Base-by-base conservation (phyloP, 768 basidiomycete genomes). In the Auriscalpium microsporum region DNA sequence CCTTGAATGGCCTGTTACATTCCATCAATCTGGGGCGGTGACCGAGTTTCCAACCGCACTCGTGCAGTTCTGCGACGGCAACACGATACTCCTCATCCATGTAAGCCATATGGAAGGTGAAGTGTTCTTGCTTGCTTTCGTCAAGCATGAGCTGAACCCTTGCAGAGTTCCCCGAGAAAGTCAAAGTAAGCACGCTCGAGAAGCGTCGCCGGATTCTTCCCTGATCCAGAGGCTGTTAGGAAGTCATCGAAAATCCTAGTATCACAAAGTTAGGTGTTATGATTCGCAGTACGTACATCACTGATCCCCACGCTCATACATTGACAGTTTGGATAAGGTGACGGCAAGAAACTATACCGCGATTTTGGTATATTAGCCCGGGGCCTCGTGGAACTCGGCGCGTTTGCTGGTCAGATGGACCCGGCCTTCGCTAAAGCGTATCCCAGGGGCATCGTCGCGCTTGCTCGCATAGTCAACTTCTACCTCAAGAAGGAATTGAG, bases 191-290 rank as follows among this genome's bases (percentile, higher is more conserved):
- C 9, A 36, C 13, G 36, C 16, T 10, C 13, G 56, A 17, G 38
- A 10, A 8, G 17, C 17, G 14, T 14, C 10, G 42, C 28, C 4
- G 28, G 28, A 28, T 28, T 21, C n/a, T 14, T 35, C 23, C 10
- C 17, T 57, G 17, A 48, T 8, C 21, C 40, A 7, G 3, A 42
- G 23, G 46, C 37, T 34, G 1, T 36, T 51, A 78, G 77, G 71
- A 73, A 34, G 53, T 78, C 19, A 69, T 79, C 16, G 73, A 78
- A 58, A 64, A 67, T n/a, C 63, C 69, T 14, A 52, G 63, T 4
- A 63, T 74, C 10, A 46, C 70, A 45, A 79, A 79, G 58, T 65
- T 71, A 3, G 78, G 78, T 10, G 75, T 69, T 5, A 77, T 77
- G 48, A 78, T 77, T 50, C 62, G 68, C 28, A 71, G 76, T 77